Evolutionary conservation across 2,329 filamentous ascomycete genomes (phyloP), one percentile per base, ranked within the genome.

Genomic region (Torrubiellomyces zombiae): DNA sequence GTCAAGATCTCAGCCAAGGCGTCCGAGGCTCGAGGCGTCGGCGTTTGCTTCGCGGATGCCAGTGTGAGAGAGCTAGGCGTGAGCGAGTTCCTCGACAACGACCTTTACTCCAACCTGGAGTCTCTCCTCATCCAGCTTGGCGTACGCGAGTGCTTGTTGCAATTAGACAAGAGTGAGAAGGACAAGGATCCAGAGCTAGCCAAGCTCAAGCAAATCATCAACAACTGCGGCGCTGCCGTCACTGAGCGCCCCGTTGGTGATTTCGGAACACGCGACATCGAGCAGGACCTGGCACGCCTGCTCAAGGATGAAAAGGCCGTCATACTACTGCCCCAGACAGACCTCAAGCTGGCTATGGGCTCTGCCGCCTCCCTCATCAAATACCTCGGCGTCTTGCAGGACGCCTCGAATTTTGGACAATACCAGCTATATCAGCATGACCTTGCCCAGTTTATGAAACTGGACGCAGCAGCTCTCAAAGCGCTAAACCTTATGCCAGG

Each of bases 81-180:
- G 27, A 93, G 81, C 58, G 91, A 98, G 46, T 98, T 98, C 37
- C 67, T 93, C n/a, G 89, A 98, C 60, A 98, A 95, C 44, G 89
- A 98, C 45, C 63, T 94, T 7, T 98, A 91, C 56, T 95, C 86
- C 26, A 98, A 98, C 48, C 91, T 98, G 37, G 89, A 98, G 54
- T 83, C 85, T 3, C 63, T 98, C 11, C 68, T 98, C 26, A 98
- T 98, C 37, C 91, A 98, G 46, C 69, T 98, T 3, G 89, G 89
- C 5, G 82, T 94, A 12, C 89, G 83, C 45, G 89, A 98, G 49
- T 94, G 85, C 42, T 56, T 98, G 16, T 54, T 98, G n/a, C 77
- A 82, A 39, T 55, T 70, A 12, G 85, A 95, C 43, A 67, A 70
- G 29, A 57, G 65, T 5, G 77, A 79, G 31, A 93, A 91, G 47